phyloP scores from a whole-genome alignment of 345 rosid genomes.

The Syzygium aromaticum region DNA sequence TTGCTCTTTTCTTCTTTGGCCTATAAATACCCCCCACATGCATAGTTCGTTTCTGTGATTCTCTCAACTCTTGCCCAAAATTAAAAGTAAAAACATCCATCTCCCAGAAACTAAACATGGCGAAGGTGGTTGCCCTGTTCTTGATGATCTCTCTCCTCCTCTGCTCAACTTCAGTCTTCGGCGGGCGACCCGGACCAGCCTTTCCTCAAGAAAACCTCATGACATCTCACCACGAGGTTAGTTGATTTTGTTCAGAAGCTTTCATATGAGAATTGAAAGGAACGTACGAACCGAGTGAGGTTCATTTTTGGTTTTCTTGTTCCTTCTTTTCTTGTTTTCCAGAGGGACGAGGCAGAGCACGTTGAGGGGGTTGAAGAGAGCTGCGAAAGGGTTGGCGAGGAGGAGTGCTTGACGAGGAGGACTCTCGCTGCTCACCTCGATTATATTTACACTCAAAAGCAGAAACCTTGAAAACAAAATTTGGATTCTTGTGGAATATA shows the following conservation, averaged over 20 bases:
- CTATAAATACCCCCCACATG: neutral
- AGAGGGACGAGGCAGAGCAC: neutral
- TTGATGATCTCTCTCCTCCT: neutral
- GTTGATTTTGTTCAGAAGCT: neutral
- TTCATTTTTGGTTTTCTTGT: neutral
- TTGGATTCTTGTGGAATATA: neutral
- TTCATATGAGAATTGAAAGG: neutral
- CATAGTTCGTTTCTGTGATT: neutral
- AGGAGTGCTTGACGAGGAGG: conserved; percentile 42
- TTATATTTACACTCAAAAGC: conserved; percentile 41
- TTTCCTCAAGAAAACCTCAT: neutral
- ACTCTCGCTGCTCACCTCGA: conserved; percentile 45
- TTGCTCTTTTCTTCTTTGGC: neutral
- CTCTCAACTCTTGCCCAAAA: neutral
- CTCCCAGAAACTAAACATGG: neutral
- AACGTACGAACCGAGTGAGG: neutral
- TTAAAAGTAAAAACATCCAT: neutral
- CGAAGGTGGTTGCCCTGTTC: neutral
- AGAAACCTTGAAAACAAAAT: conserved; percentile 13
- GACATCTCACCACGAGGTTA: neutral
- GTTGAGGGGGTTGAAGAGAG: neutral
- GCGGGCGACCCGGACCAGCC: neutral
- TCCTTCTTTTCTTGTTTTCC: neutral
- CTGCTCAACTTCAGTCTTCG: neutral
- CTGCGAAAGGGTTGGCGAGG: conserved; percentile 39